Conservation (phyloP, 129 eudicot species). For the Daucus carota region DNA sequence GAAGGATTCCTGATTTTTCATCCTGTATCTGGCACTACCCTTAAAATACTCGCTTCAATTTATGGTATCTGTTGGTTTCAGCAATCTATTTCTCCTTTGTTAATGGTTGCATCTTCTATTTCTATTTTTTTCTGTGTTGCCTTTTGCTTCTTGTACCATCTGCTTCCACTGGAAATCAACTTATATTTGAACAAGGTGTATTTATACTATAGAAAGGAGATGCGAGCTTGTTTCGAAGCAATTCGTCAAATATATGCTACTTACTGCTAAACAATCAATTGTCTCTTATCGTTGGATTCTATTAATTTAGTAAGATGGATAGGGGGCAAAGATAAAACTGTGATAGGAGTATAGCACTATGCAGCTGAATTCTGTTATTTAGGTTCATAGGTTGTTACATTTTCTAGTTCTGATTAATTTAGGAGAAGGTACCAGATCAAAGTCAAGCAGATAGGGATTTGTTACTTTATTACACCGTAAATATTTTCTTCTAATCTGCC, state of each 20-base stretch:
- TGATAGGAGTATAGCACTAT: too few relatives aligned
- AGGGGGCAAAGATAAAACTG: too few relatives aligned
- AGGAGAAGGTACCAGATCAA: too few relatives aligned
- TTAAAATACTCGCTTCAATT: not conserved
- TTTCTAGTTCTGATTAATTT: too few relatives aligned
- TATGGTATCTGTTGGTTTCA: not conserved
- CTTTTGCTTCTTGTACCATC: not conserved
- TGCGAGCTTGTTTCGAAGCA: not conserved
- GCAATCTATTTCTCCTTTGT: not conserved
- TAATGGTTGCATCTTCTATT: not conserved
- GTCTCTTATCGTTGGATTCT: too few relatives aligned
- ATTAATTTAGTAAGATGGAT: too few relatives aligned
- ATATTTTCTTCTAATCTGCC: not conserved
- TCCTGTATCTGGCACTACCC: not conserved
- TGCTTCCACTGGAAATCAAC: not conserved
- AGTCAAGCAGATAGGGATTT: too few relatives aligned
- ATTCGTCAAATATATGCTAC: not conserved
- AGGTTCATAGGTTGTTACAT: not conserved
- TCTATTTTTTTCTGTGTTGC: not conserved
- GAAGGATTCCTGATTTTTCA: not conserved
- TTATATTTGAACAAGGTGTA: not conserved
- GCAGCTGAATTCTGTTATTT: too few relatives aligned
- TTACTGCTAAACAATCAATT: too few relatives aligned
- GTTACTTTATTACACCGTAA: too few relatives aligned
- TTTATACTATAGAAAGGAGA: not conserved